phyloP scores from a whole-genome alignment of 805 yeast genomes.

The Kluyveromyces aestuarii region DNA sequence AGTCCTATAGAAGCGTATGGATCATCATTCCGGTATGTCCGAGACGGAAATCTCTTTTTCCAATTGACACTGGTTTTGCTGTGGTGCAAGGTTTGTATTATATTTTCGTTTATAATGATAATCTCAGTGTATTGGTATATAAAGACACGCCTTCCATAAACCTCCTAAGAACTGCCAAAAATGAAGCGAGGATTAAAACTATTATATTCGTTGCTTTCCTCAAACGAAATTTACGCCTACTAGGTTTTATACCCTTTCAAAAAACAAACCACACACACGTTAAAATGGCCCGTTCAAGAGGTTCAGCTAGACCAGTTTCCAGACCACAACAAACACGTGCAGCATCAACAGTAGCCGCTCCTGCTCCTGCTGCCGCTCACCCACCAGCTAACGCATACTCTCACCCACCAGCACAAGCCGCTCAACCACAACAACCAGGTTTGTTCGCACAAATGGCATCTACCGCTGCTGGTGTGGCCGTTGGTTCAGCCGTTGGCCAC shows the following conservation, averaged over 20 bases:
- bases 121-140: too few relatives aligned
- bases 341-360: slow-evolving; percentile 60
- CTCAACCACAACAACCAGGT: slow-evolving; percentile 66
- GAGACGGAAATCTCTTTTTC: background rate
- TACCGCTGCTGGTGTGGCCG: slow-evolving; percentile 99
- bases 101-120: too few relatives aligned
- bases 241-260: background rate
- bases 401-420: slow-evolving; percentile 37
- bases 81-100: background rate
- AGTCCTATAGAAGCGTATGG: background rate
- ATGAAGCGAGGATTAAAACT: too few relatives aligned
- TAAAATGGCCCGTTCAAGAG: slow-evolving; percentile 39
- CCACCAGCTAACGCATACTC: slow-evolving; percentile 31
- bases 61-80: too few relatives aligned
- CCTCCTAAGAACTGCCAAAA: too few relatives aligned
- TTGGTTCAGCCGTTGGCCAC: slow-evolving; percentile 96
- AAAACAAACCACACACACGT: background rate
- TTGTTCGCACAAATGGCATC: slow-evolving; percentile 95
- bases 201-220: too few relatives aligned
- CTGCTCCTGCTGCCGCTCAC: slow-evolving; percentile 41
- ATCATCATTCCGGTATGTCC: background rate
- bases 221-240: background rate
- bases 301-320: slow-evolving; percentile 38
- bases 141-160: too few relatives aligned
- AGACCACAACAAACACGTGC: slow-evolving; percentile 57